These are phyloP conservation scores for Colletotrichum filicis DNA, from an alignment of 2,329 filamentous ascomycete genomes.

Conservation along the genomic window DNA sequence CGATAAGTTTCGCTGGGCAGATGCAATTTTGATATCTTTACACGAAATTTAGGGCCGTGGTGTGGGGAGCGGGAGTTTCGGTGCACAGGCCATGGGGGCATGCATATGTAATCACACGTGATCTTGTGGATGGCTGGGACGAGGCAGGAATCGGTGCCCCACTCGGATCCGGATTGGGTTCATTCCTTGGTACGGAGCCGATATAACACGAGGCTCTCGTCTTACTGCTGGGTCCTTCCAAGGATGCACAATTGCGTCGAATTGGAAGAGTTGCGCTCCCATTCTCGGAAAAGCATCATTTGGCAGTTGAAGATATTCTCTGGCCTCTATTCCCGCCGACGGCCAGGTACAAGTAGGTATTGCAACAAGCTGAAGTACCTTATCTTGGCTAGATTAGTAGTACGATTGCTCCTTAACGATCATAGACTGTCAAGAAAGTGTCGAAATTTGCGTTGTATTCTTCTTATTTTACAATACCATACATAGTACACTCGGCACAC, in stretches of 20 bases:
- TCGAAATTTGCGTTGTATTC: constrained; percentile 14
- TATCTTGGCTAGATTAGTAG: not conserved
- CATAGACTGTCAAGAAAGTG: not conserved
- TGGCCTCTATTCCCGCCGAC: not conserved
- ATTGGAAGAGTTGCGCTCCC: no score
- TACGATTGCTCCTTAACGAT: not conserved
- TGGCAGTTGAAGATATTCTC: not conserved
- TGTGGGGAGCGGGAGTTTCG: not conserved
- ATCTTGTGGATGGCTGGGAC: not conserved
- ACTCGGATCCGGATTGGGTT: not conserved
- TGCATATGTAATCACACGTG: not conserved
- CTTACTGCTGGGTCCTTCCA: no score
- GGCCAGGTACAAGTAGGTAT: not conserved
- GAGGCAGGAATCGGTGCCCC: no score
- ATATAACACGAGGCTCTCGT: no score
- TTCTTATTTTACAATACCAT: constrained; percentile 33
- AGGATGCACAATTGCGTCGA: no score
- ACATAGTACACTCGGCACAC: constrained; percentile 24
- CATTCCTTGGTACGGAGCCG: not conserved
- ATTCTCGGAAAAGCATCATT: not conserved
- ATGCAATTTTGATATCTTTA: constrained; percentile 15
- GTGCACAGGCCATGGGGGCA: constrained; percentile 25
- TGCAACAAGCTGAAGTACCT: not conserved
- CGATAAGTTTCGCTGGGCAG: constrained; percentile 5
- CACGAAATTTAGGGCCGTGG: constrained; percentile 21